Evolutionary conservation across 306 rosid species (phyloP).

Genomic region (Mucuna pruriens): DNA sequence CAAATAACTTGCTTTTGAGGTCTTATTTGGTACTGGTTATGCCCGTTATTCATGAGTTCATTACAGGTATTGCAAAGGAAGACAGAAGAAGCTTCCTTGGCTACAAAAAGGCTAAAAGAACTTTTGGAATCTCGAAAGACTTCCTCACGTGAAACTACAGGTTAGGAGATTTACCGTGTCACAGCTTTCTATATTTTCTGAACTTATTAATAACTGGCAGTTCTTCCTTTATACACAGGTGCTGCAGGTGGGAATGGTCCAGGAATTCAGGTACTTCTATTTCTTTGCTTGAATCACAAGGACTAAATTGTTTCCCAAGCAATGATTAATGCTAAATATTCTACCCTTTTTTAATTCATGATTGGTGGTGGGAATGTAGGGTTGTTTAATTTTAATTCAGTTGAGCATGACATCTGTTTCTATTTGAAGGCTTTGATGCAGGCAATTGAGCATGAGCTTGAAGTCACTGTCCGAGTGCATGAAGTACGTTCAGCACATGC

Average conservation of each 20-base stretch:
- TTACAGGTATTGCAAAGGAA: conserved; percentile 91
- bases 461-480: conserved; percentile 87
- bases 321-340: conserved; percentile 8
- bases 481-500: conserved; percentile 93
- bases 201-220: neutral
- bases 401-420: conserved; percentile 29
- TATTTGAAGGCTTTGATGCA: conserved; percentile 81
- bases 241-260: conserved; percentile 66
- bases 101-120: conserved; percentile 91
- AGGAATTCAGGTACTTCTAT: conserved; percentile 76
- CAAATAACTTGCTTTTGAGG: conserved; percentile 8
- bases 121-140: conserved; percentile 85
- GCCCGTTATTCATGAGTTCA: conserved; percentile 18
- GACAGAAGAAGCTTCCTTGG: conserved; percentile 94
- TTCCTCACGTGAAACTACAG: conserved; percentile 69
- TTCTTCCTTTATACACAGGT: conserved; percentile 42
- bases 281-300: neutral
- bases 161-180: conserved; percentile 45
- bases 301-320: neutral
- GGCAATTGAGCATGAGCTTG: conserved; percentile 90
- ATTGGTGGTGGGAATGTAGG: neutral
- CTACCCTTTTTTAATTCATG: neutral
- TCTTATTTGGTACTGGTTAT: conserved; percentile 20
- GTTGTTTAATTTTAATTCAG: neutral
- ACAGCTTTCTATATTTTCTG: conserved; percentile 2